Percentiles rank a stretch among this genome's conserved stretches.
Evolutionary conservation across 2,329 filamentous ascomycete genomes (phyloP).

Genomic region (Calonectria henricotiae): DNA sequence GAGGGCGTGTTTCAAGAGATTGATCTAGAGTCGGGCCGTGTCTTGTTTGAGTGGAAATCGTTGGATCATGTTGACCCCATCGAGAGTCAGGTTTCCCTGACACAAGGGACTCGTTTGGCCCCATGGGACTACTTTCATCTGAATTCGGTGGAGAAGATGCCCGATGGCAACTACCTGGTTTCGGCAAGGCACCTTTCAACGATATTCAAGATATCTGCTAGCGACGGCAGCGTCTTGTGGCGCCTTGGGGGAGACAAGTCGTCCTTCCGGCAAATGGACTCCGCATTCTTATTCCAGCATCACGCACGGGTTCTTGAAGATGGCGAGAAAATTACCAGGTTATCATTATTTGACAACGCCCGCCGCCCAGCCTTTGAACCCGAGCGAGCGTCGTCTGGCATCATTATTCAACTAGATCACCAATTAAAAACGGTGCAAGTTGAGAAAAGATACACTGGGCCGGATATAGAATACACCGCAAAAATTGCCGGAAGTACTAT

Average conservation of each 20-base stretch:
- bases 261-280: background rate
- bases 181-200: conserved; percentile 2
- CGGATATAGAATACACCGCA: conserved; percentile 10
- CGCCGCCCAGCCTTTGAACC: conserved; percentile 11
- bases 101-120: conserved; percentile 4
- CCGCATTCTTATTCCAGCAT: conserved; percentile 12
- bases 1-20: conserved; percentile 12
- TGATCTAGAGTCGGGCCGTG: background rate
- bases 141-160: background rate
- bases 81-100: conserved; percentile 2
- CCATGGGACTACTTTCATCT: conserved; percentile 15
- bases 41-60: conserved; percentile 14
- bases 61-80: conserved; percentile 3
- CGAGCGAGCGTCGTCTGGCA: conserved; percentile 2
- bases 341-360: conserved; percentile 12
- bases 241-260: background rate
- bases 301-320: background rate
- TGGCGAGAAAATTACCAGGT: background rate
- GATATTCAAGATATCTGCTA: conserved; percentile 4
- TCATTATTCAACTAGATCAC: conserved; percentile 8
- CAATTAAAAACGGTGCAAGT: background rate
- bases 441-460: background rate
- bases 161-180: background rate
- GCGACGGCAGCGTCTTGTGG: background rate
- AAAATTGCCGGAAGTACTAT: conserved; percentile 4